Conservation (phyloP, 768 basidiomycete species). For the Amanita molliuscula region DNA sequence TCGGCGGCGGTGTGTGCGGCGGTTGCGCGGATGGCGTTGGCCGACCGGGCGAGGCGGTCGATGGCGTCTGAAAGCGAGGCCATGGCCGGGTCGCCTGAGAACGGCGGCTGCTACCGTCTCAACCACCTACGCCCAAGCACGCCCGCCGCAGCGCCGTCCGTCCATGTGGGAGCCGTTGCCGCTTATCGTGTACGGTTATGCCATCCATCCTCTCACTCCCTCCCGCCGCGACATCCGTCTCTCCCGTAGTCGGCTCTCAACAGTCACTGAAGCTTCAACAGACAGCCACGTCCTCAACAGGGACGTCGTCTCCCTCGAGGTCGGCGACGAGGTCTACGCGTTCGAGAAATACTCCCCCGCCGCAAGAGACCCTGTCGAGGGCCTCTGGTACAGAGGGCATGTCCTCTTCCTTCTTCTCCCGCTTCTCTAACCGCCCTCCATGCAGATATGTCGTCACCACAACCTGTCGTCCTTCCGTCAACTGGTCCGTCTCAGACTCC, state of each 20-base stretch:
- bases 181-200: conserved; percentile 85
- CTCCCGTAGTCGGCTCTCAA: conserved; percentile 44
- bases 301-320: conserved; percentile 79
- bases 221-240: conserved; percentile 64
- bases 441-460: conserved; percentile 89
- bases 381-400: conserved; percentile 91
- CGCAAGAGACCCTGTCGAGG: conserved; percentile 59
- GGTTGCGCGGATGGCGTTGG: conserved; percentile 40
- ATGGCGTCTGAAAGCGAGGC: conserved; percentile 55
- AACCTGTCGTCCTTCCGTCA: conserved; percentile 60
- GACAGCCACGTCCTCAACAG: conserved; percentile 57
- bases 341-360: conserved; percentile 83
- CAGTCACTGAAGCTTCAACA: conserved; percentile 50
- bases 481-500: conserved; percentile 50
- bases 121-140: no score
- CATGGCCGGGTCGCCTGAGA: conserved; percentile 22
- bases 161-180: conserved; percentile 44
- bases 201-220: conserved; percentile 72
- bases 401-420: conserved; percentile 16
- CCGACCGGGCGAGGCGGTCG: conserved; percentile 48
- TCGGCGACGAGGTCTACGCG: conserved; percentile 95
- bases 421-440: conserved; percentile 5
- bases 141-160: background rate
- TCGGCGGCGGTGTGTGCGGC: conserved; percentile 22
- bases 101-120: no score